A percentile compares a stretch with the other conserved stretches of the same genome.
Conservation (phyloP, 352 stramenopile species). For the Pythium biforme region DNA sequence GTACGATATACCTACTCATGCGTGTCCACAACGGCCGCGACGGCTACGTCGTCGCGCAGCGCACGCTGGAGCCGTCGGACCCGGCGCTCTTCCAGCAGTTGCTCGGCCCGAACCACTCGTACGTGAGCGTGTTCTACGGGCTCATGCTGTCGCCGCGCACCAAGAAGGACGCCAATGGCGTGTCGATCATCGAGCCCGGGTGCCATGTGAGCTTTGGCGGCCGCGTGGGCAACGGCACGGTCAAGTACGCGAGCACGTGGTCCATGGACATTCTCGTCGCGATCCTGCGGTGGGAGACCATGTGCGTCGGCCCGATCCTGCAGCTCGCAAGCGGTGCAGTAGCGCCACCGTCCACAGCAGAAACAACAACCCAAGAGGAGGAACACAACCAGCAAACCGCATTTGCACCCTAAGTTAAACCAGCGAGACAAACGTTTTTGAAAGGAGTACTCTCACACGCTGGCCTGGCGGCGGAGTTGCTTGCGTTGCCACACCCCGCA, state of each 20-base stretch:
- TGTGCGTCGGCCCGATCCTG: constrained; percentile 25
- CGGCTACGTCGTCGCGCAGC: constrained; percentile 27
- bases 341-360: background rate
- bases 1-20: constrained; percentile 29
- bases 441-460: constrained; percentile 1
- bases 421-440: background rate
- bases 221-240: constrained; percentile 27
- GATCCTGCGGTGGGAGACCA: constrained; percentile 29
- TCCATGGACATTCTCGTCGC: constrained; percentile 27
- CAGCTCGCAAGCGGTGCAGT: constrained; percentile 8
- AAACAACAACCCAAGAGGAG: background rate
- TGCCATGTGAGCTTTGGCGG: constrained; percentile 29
- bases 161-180: background rate
- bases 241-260: constrained; percentile 24
- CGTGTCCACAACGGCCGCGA: constrained; percentile 16
- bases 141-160: constrained; percentile 22
- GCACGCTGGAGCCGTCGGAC: constrained; percentile 24
- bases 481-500: constrained; percentile 4
- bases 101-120: constrained; percentile 22
- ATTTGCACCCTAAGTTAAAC: background rate
- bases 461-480: background rate
- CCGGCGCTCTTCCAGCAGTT: background rate
- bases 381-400: background rate
- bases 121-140: constrained; percentile 28
- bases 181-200: background rate